Conservation (phyloP, 176 grass and related monocot species). For the Tillandsia leiboldiana region DNA sequence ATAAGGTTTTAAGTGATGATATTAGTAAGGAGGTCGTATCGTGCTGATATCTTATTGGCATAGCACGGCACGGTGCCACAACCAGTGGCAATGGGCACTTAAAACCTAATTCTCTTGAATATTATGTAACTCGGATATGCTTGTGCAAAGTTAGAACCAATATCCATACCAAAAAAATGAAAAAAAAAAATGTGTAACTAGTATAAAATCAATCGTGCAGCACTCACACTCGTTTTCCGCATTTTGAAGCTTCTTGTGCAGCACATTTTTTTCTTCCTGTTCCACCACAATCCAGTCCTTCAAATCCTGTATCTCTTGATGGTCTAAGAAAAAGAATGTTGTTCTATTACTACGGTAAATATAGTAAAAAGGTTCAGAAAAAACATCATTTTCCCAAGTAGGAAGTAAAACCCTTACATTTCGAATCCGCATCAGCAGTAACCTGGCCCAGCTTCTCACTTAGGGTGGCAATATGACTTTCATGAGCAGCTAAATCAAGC, state of each 20-base stretch:
- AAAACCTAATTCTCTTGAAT: no score
- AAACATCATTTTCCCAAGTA: not conserved
- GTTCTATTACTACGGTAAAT: not conserved
- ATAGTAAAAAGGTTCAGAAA: not conserved
- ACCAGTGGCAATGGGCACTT: no score
- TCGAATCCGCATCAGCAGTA: slow-evolving; percentile 38
- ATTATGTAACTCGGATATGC: no score
- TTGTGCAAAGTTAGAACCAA: no score
- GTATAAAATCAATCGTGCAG: not conserved
- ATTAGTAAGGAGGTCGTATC: no score
- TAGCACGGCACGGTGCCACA: no score
- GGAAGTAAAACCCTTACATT: slow-evolving; percentile 41
- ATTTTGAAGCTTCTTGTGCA: slow-evolving; percentile 55
- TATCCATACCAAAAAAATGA: not conserved
- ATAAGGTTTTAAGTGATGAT: no score
- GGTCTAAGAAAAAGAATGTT: slow-evolving; percentile 30
- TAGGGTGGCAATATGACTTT: slow-evolving; percentile 49
- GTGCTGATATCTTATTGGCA: no score
- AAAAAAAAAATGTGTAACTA: not conserved
- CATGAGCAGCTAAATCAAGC: slow-evolving; percentile 45
- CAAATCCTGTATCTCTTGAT: slow-evolving; percentile 58
- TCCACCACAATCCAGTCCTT: slow-evolving; percentile 59
- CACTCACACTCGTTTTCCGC: slow-evolving; percentile 71
- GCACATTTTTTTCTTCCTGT: slow-evolving; percentile 67
- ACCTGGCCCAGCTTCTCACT: slow-evolving; percentile 45